Percentiles rank a stretch among this genome's conserved stretches.
These are phyloP conservation scores for Escallonia herrerae DNA, from an alignment of 129 eudicot species.

Conservation along the genomic window DNA sequence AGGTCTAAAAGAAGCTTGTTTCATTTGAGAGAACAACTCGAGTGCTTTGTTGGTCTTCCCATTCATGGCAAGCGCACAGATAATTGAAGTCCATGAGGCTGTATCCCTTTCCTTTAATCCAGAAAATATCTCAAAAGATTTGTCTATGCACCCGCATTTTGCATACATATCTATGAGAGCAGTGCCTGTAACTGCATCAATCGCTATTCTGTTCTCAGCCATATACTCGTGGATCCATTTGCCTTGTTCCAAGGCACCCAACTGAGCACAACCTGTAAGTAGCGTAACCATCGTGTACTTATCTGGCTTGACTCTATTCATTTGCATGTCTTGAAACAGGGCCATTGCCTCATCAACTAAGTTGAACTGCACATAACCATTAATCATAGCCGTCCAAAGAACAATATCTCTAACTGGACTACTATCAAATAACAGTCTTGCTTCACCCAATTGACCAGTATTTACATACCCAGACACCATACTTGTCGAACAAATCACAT, in stretches of 20 bases:
- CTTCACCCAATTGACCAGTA: slow-evolving; percentile 52
- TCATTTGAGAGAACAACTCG: slow-evolving; percentile 44
- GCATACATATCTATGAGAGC: slow-evolving; percentile 76
- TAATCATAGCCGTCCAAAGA: slow-evolving; percentile 77
- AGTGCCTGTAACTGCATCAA: slow-evolving; percentile 60
- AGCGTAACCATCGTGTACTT: slow-evolving; percentile 55
- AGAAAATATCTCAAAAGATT: slow-evolving; percentile 46
- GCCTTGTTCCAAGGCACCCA: slow-evolving; percentile 66
- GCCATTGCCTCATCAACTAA: slow-evolving; percentile 50
- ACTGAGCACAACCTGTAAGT: slow-evolving; percentile 69
- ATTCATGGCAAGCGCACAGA: slow-evolving; percentile 58
- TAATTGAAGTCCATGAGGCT: slow-evolving; percentile 61
- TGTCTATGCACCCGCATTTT: slow-evolving; percentile 57
- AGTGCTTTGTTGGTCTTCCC: slow-evolving; percentile 43
- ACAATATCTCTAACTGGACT: slow-evolving; percentile 57
- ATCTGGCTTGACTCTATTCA: slow-evolving; percentile 41
- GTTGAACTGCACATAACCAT: slow-evolving; percentile 69
- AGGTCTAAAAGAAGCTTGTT: slow-evolving; percentile 35
- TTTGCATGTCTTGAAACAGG: slow-evolving; percentile 49
- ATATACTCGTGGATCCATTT: slow-evolving; percentile 59
- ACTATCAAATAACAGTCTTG: slow-evolving; percentile 43
- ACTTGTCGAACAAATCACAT: slow-evolving; percentile 60
- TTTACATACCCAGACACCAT: slow-evolving; percentile 67
- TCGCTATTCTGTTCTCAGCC: slow-evolving; percentile 28
- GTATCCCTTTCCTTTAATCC: slow-evolving; percentile 44